Conservation (phyloP, 495 filamentous ascomycete species). For the Aspergillus affinis region DNA sequence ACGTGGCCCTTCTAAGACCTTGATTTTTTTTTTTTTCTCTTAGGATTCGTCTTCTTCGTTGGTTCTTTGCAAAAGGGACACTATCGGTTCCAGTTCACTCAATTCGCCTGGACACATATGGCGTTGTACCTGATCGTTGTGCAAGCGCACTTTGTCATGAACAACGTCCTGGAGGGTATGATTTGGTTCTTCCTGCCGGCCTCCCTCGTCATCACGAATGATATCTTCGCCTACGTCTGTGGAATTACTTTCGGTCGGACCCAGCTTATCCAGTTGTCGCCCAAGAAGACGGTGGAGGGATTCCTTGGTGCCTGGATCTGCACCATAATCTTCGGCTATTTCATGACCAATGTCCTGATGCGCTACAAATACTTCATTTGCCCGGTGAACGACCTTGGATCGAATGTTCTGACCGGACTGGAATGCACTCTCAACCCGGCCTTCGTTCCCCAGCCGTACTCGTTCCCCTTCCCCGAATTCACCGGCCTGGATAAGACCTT, state of each 20-base stretch:
- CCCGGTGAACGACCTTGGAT: conserved; percentile 92
- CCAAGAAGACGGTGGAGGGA: conserved; percentile 99
- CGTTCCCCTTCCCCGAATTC: conserved; percentile 81
- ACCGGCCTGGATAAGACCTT: conserved; percentile 59
- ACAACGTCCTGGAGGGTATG: conserved; percentile 99
- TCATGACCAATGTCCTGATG: conserved; percentile 85
- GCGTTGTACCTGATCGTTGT: conserved; percentile 96
- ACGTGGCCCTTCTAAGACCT: neutral
- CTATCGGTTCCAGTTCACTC: conserved; percentile 97
- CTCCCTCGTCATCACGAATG: conserved; percentile 93
- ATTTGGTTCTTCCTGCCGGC: conserved; percentile 99
- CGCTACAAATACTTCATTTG: conserved; percentile 97
- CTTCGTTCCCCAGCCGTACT: conserved; percentile 77
- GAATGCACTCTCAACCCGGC: conserved; percentile 91
- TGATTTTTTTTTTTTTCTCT: too few species aligned
- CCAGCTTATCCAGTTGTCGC: conserved; percentile 95
- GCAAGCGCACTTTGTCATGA: conserved; percentile 99
- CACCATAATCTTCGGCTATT: conserved; percentile 81
- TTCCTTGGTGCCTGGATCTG: conserved; percentile 97
- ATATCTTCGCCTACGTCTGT: conserved; percentile 98
- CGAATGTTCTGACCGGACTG: conserved; percentile 88
- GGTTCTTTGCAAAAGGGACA: conserved; percentile 92
- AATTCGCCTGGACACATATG: conserved; percentile 99
- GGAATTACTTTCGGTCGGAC: conserved; percentile 97
- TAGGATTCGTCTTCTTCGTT: conserved; percentile 99